Evolutionary conservation across 1,284 basidiomycete species (phyloP).

Genomic region (Sporisorium exsertum): DNA sequence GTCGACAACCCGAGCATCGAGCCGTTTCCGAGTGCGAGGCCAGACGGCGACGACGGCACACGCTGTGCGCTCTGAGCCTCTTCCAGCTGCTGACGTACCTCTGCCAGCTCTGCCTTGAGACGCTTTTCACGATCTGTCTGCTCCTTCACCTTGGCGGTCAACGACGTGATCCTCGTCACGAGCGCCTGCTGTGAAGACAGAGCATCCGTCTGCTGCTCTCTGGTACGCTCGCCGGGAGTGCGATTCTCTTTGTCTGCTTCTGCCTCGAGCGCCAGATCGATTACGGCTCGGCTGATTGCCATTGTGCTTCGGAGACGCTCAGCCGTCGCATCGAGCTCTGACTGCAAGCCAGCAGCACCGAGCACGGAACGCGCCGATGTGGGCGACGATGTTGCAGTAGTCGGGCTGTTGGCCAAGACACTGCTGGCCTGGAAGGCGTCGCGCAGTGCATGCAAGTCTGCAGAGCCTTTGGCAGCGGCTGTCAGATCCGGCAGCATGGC

Average conservation of each 20-base stretch:
- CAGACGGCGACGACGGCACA: conserved; percentile 22
- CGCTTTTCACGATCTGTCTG: conserved; percentile 23
- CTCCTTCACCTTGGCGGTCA: conserved; percentile 32
- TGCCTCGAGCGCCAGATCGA: conserved; percentile 29
- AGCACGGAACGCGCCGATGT: conserved; percentile 9
- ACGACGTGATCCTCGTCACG: conserved; percentile 15
- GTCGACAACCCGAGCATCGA: conserved; percentile 44
- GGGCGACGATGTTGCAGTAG: conserved; percentile 12
- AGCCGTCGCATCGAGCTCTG: conserved; percentile 28
- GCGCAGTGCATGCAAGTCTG: conserved; percentile 32
- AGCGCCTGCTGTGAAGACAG: conserved; percentile 26
- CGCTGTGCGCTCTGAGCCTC: conserved; percentile 11
- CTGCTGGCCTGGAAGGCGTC: conserved; percentile 28
- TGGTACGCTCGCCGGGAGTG: not conserved
- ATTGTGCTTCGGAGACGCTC: conserved; percentile 31
- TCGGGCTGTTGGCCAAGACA: conserved; percentile 3
- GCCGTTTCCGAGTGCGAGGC: conserved; percentile 17
- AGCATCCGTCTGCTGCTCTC: conserved; percentile 17
- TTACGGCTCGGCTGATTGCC: conserved; percentile 36
- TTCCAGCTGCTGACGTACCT: conserved; percentile 30
- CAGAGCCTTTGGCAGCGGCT: conserved; percentile 30
- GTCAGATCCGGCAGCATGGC: conserved; percentile 38
- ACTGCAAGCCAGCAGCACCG: conserved; percentile 23
- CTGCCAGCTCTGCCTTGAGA: conserved; percentile 24
- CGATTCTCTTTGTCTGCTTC: conserved; percentile 21